Percentiles rank a stretch among this genome's conserved stretches.
Conservation (phyloP, 2,329 filamentous ascomycete genomes). For the Fusarium paranaense region DNA sequence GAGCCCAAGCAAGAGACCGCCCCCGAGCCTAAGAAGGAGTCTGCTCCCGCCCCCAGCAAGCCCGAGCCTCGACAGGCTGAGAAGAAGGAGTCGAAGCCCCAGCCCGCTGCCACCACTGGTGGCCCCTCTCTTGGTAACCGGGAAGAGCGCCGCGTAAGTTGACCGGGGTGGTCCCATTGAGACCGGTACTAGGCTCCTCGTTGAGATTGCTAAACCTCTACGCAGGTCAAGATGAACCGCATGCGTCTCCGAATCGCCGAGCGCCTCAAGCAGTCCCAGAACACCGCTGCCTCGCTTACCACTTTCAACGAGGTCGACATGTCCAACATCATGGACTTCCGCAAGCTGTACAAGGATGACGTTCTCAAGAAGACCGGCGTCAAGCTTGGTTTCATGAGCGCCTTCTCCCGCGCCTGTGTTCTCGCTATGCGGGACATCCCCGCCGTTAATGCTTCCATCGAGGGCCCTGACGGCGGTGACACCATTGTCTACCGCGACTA, state of each 20-base stretch:
- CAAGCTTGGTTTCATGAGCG: constrained; percentile 99
- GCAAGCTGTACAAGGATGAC: constrained; percentile 97
- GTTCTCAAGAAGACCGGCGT: constrained; percentile 95
- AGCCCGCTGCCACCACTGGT: constrained; percentile 41
- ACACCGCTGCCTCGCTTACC: constrained; percentile 95
- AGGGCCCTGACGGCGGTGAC: constrained; percentile 93
- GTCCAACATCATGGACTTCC: constrained; percentile 96
- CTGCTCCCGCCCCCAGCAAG: constrained; percentile 42
- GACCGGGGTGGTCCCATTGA: neutral
- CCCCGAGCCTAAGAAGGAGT: constrained; percentile 51
- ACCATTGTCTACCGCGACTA: constrained; percentile 99
- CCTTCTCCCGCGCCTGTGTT: constrained; percentile 90
- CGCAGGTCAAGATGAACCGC: constrained; percentile 98
- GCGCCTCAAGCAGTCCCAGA: constrained; percentile 98
- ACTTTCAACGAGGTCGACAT: constrained; percentile 99
- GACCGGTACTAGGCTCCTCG: neutral
- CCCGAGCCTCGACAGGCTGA: constrained; percentile 38
- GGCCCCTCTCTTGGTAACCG: constrained; percentile 71
- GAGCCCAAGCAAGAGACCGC: constrained; percentile 44
- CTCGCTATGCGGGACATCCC: constrained; percentile 96
- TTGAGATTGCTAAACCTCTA: constrained; percentile 11
- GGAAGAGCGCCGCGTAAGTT: constrained; percentile 86
- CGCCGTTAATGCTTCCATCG: constrained; percentile 94
- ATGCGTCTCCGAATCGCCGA: constrained; percentile 98
- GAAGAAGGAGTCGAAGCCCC: constrained; percentile 44